A percentile compares a stretch with the other conserved stretches of the same genome.
Conservation (phyloP, 2,329 filamentous ascomycete species). For the Mycocentrospora acerina region DNA sequence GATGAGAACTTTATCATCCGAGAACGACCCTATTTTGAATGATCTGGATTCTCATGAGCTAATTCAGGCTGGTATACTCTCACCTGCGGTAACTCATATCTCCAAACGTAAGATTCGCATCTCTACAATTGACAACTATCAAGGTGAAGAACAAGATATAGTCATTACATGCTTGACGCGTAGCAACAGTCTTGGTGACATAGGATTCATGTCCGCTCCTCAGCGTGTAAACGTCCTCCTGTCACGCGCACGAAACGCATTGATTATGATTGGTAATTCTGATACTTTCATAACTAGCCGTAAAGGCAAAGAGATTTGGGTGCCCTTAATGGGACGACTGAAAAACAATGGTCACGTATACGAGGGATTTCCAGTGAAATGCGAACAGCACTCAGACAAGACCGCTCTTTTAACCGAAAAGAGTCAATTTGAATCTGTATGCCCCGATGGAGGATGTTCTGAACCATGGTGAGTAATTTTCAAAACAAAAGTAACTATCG, state of each 20-base stretch:
- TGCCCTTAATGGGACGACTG: conserved; percentile 58
- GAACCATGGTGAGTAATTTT: conserved; percentile 58
- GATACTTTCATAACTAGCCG: conserved; percentile 63
- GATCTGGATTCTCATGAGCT: conserved; percentile 68
- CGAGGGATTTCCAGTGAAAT: conserved; percentile 41
- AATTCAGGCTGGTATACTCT: conserved; percentile 62
- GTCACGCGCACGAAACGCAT: conserved; percentile 63
- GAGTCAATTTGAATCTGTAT: conserved; percentile 61
- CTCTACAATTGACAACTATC: conserved; percentile 77
- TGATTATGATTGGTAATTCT: conserved; percentile 72
- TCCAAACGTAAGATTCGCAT: conserved; percentile 59
- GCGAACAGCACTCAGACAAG: conserved; percentile 38
- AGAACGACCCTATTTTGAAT: conserved; percentile 66
- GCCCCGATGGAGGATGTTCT: conserved; percentile 70
- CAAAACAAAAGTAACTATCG: background rate
- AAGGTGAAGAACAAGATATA: conserved; percentile 75
- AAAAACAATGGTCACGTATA: conserved; percentile 51
- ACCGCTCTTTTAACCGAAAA: conserved; percentile 50
- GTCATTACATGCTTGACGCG: conserved; percentile 68
- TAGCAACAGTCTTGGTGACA: conserved; percentile 64
- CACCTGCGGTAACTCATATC: conserved; percentile 53
- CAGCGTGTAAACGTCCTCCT: conserved; percentile 71
- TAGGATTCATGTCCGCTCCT: conserved; percentile 68
- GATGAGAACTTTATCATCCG: conserved; percentile 52
- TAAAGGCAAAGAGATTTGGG: conserved; percentile 62